Conservation (phyloP, 345 rosid genomes). For the Heritiera littoralis region DNA sequence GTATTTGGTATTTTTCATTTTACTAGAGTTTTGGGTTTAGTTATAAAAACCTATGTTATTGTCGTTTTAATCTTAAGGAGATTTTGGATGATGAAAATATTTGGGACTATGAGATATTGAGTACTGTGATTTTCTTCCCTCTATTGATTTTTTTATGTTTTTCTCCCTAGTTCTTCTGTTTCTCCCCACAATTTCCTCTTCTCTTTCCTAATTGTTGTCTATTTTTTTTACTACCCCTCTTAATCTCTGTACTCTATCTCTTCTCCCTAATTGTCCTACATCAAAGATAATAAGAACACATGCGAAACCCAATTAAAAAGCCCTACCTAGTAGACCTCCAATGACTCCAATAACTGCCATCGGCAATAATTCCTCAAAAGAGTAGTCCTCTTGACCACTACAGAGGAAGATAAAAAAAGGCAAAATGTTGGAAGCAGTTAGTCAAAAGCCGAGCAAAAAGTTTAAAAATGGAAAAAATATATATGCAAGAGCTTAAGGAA, state of each 20-base stretch:
- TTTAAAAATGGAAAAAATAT: not conserved
- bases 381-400: constrained; percentile 98
- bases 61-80: not conserved
- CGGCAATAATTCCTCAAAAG: constrained; percentile 86
- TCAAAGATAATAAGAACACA: constrained; percentile 13
- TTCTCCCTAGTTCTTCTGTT: constrained; percentile 5
- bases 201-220: not conserved
- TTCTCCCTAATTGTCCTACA: not conserved
- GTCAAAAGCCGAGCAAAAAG: constrained; percentile 21
- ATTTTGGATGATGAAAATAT: not conserved
- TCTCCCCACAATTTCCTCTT: not conserved
- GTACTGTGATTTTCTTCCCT: not conserved
- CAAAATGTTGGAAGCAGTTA: constrained; percentile 22
- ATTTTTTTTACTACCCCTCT: not conserved
- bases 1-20: not conserved
- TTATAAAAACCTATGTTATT: not conserved
- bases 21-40: not conserved
- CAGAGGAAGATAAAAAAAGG: constrained; percentile 15
- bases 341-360: constrained; percentile 95
- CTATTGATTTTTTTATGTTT: not conserved
- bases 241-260: not conserved
- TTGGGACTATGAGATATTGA: not conserved
- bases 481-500: not conserved
- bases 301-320: constrained; percentile 8
- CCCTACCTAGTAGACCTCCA: constrained; percentile 90